Evolutionary conservation across 2,329 filamentous ascomycete genomes (phyloP).

Genomic region (Paecilomyces formosus): DNA sequence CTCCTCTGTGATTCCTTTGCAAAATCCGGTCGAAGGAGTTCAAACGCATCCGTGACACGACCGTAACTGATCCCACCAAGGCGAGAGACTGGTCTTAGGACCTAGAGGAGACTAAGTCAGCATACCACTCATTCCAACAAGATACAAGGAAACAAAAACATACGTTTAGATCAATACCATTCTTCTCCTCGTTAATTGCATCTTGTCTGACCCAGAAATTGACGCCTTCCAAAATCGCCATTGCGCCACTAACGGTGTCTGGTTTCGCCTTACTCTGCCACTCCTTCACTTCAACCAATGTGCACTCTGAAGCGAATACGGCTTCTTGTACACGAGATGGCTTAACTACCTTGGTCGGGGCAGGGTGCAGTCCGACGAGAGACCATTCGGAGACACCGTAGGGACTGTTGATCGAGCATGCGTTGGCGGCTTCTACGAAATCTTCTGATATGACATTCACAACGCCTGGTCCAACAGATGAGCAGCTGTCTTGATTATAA

Average conservation of each 20-base stretch:
- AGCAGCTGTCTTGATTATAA: background rate
- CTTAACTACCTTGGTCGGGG: conserved; percentile 57
- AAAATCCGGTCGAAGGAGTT: conserved; percentile 54
- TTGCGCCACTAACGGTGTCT: conserved; percentile 65
- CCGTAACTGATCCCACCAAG: conserved; percentile 83
- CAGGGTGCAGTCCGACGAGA: conserved; percentile 68
- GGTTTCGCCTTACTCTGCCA: conserved; percentile 65
- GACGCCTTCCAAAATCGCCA: conserved; percentile 74
- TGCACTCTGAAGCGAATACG: conserved; percentile 74
- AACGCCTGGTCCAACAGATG: background rate
- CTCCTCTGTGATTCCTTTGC: background rate
- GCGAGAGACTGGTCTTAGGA: conserved; percentile 68
- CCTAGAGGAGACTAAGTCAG: background rate
- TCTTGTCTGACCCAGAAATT: conserved; percentile 87
- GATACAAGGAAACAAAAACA: background rate
- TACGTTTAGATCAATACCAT: conserved; percentile 62
- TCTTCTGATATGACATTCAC: conserved; percentile 82
- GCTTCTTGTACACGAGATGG: conserved; percentile 72
- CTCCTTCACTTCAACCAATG: conserved; percentile 65
- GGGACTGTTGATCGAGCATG: conserved; percentile 66
- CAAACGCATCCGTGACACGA: conserved; percentile 60
- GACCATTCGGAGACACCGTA: conserved; percentile 71
- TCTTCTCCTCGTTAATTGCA: conserved; percentile 70
- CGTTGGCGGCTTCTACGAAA: conserved; percentile 80
- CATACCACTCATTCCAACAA: background rate